A percentile compares a stretch with the other conserved stretches of the same genome.
Conservation (phyloP, 495 filamentous ascomycete genomes). For the Opeltia flavorubescens region DNA sequence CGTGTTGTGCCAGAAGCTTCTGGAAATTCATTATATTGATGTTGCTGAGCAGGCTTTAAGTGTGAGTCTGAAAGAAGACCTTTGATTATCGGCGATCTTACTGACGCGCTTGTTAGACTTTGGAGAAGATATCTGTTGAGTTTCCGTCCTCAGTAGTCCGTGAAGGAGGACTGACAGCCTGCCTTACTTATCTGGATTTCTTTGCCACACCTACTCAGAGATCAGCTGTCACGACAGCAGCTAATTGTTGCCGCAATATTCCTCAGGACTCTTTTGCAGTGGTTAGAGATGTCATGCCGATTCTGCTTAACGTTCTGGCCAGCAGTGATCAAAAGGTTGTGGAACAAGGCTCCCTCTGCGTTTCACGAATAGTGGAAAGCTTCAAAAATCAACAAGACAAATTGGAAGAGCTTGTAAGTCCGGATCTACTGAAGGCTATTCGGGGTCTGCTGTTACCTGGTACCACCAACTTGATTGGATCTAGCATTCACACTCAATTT, state of each 20-base stretch:
- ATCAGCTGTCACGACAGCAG: slow-evolving; percentile 90
- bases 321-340: slow-evolving; percentile 95
- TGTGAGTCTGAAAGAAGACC: too few relatives aligned
- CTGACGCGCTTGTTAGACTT: slow-evolving; percentile 40
- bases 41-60: slow-evolving; percentile 93
- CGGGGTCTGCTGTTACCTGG: slow-evolving; percentile 86
- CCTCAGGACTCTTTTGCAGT: slow-evolving; percentile 83
- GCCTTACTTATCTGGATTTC: slow-evolving; percentile 88
- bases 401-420: slow-evolving; percentile 80
- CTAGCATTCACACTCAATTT: slow-evolving; percentile 95
- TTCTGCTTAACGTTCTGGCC: slow-evolving; percentile 70
- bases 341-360: slow-evolving; percentile 90
- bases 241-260: slow-evolving; percentile 94
- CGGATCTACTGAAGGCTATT: slow-evolving; percentile 72
- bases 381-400: slow-evolving; percentile 78
- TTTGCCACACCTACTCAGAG: slow-evolving; percentile 95
- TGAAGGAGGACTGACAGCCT: slow-evolving; percentile 88
- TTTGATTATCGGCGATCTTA: too few relatives aligned
- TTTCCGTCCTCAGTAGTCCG: slow-evolving; percentile 93
- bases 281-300: slow-evolving; percentile 90
- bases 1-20: slow-evolving; percentile 79
- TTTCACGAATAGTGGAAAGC: slow-evolving; percentile 93
- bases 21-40: slow-evolving; percentile 94
- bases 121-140: slow-evolving; percentile 95
- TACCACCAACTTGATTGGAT: slow-evolving; percentile 87